phyloP scores from a whole-genome alignment of 148 eudicot genomes.

The Rhododendron griersonianum region DNA sequence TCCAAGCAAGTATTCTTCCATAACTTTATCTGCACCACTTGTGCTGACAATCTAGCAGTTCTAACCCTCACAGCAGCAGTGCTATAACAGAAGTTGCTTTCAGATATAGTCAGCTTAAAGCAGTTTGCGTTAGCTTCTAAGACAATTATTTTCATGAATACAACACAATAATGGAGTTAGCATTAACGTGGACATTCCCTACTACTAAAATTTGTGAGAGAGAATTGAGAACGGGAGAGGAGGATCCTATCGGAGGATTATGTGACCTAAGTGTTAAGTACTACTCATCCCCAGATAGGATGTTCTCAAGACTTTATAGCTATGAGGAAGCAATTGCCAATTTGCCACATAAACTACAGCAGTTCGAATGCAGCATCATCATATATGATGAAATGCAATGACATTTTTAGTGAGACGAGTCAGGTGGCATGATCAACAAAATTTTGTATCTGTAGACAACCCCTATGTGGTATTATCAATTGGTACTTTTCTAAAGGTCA shows the following conservation, averaged over 20 bases:
- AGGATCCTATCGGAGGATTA: not conserved
- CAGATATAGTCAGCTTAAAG: not conserved
- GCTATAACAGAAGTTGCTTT: not conserved
- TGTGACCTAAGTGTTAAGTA: not conserved
- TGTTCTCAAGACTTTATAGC: not conserved
- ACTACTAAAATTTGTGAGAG: not conserved
- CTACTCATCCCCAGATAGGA: constrained; percentile 2
- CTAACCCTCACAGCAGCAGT: not conserved
- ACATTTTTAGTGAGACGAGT: not conserved
- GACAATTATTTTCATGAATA: not conserved
- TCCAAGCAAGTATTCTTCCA: not conserved
- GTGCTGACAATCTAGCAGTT: not conserved
- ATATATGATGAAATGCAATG: not conserved
- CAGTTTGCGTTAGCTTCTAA: not conserved
- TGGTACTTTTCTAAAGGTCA: not conserved
- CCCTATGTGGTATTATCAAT: not conserved
- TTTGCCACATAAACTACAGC: not conserved
- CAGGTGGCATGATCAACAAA: not conserved
- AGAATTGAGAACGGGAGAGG: not conserved
- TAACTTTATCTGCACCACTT: not conserved
- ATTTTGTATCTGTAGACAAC: not conserved
- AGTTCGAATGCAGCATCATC: not conserved
- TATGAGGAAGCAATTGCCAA: not conserved
- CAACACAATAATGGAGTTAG: constrained; percentile 2
- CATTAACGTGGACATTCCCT: not conserved